A percentile compares a stretch with the other conserved stretches of the same genome.
phyloP scores from a whole-genome alignment of 208 protist genomes.

The Leishmania amazonensis region DNA sequence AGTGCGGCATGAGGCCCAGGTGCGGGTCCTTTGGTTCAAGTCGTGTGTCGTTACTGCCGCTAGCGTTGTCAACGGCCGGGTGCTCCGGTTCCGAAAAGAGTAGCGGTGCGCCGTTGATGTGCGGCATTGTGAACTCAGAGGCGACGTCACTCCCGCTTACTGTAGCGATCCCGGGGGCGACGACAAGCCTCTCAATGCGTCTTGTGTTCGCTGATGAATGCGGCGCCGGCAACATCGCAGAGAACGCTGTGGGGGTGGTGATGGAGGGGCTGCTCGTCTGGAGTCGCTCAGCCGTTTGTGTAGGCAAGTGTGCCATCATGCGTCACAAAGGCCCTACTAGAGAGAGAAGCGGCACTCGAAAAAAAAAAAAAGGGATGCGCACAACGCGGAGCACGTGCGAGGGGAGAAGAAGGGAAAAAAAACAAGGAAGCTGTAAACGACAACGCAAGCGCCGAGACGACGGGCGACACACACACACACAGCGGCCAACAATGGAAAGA shows the following conservation, averaged over 20 bases:
- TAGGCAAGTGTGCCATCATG: neutral
- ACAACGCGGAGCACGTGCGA: neutral
- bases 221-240: neutral
- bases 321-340: neutral
- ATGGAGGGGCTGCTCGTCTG: neutral
- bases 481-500: neutral
- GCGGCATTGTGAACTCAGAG: neutral
- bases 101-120: neutral
- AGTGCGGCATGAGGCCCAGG: constrained; percentile 1
- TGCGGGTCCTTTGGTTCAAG: neutral
- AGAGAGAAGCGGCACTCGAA: neutral
- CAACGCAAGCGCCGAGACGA: neutral
- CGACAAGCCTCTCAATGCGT: neutral
- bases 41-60: neutral
- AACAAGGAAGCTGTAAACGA: neutral
- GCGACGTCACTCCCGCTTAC: neutral
- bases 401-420: neutral
- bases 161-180: neutral
- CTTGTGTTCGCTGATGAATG: neutral
- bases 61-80: neutral
- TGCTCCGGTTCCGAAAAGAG: neutral
- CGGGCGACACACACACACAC: neutral
- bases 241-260: neutral
- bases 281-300: neutral
- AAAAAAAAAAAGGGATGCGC: neutral